Conservation (phyloP, 805 yeast genomes). For the Wickerhamiella parazyma region DNA sequence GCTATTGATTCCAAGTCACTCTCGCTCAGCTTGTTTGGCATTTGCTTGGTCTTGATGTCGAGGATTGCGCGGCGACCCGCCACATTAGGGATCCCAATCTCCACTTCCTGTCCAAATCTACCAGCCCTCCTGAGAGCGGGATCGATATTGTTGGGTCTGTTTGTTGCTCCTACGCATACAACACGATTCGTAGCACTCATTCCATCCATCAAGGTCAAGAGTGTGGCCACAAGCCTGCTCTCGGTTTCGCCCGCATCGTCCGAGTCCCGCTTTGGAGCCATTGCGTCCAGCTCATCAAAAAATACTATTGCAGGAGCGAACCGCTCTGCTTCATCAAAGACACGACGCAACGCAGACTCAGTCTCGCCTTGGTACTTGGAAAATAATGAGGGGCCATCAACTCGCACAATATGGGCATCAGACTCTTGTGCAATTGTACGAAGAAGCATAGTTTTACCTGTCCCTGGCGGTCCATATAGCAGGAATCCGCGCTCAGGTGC, state of each 20-base stretch:
- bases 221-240: slow-evolving; percentile 76
- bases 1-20: slow-evolving; percentile 55
- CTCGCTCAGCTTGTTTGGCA: slow-evolving; percentile 41
- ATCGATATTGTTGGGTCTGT: slow-evolving; percentile 95
- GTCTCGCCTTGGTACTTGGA: slow-evolving; percentile 92
- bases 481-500: slow-evolving; percentile 89
- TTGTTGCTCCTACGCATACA: slow-evolving; percentile 95
- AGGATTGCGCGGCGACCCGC: slow-evolving; percentile 67
- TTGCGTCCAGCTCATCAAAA: slow-evolving; percentile 86
- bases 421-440: slow-evolving; percentile 64
- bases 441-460: slow-evolving; percentile 85
- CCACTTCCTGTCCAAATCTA: slow-evolving; percentile 78
- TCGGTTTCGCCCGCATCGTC: slow-evolving; percentile 90
- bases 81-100: slow-evolving; percentile 82
- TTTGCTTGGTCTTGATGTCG: slow-evolving; percentile 41
- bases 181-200: slow-evolving; percentile 99
- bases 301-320: slow-evolving; percentile 82
- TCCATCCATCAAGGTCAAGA: slow-evolving; percentile 90
- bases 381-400: slow-evolving; percentile 84
- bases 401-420: slow-evolving; percentile 70
- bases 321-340: slow-evolving; percentile 70
- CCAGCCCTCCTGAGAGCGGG: slow-evolving; percentile 91
- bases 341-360: slow-evolving; percentile 66
- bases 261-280: slow-evolving; percentile 70
- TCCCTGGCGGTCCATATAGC: slow-evolving; percentile 93